These are phyloP conservation scores for Solanum ahanhuiri DNA, from an alignment of 257 asterid species.

Conservation along the genomic window DNA sequence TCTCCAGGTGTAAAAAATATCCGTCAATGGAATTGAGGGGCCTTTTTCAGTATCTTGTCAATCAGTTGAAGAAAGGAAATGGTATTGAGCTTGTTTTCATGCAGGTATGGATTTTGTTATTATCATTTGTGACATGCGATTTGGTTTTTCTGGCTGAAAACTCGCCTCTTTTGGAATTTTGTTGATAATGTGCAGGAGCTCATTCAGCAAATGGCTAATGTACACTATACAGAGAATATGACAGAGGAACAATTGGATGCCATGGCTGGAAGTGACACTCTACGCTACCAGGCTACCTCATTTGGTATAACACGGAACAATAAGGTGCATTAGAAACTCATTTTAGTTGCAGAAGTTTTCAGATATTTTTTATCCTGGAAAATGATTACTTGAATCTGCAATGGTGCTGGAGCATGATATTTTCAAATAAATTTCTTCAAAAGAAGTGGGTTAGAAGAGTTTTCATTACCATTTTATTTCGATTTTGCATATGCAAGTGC, in stretches of 20 bases:
- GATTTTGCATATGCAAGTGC: background rate
- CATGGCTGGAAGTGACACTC: conserved; percentile 98
- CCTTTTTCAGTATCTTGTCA: conserved; percentile 94
- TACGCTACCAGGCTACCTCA: conserved; percentile 97
- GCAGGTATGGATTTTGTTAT: conserved; percentile 40
- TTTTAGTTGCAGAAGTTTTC: background rate
- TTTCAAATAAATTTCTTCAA: background rate
- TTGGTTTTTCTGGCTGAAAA: conserved; percentile 5
- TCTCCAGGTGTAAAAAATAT: conserved; percentile 87
- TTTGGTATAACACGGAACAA: conserved; percentile 85
- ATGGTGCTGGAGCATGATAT: background rate
- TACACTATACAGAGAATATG: conserved; percentile 97
- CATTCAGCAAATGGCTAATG: conserved; percentile 98
- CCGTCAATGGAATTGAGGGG: conserved; percentile 99
- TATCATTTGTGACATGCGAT: background rate
- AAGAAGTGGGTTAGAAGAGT: background rate
- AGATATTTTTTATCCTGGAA: background rate
- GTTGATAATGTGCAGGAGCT: conserved; percentile 63
- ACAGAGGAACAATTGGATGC: conserved; percentile 98
- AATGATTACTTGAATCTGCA: background rate
- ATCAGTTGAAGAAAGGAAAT: conserved; percentile 91
- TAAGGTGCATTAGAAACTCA: conserved; percentile 41
- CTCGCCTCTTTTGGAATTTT: conserved; percentile 6
- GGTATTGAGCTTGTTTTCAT: conserved; percentile 96
- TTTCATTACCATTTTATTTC: background rate